Conservation (phyloP, 2,329 filamentous ascomycete genomes). For the Trichoderma harzianum region DNA sequence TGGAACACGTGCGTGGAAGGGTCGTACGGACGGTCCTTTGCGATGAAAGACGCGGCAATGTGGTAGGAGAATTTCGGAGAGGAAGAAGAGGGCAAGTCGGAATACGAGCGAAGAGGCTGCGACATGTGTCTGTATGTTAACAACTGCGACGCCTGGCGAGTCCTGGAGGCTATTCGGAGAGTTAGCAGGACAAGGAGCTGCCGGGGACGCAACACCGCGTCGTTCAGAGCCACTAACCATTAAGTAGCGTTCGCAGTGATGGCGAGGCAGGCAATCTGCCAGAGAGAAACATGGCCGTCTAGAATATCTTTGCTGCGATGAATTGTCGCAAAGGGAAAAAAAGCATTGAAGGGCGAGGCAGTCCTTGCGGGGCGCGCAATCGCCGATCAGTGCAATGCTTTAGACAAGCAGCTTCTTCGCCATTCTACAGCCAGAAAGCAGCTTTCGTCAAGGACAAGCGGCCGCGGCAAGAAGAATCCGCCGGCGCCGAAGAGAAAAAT, state of each 20-base stretch:
- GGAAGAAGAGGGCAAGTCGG: slow-evolving; percentile 26
- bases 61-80: slow-evolving; percentile 58
- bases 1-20: slow-evolving; percentile 67
- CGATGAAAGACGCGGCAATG: slow-evolving; percentile 71
- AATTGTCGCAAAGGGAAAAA: slow-evolving; percentile 7
- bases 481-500: neutral
- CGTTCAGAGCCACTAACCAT: slow-evolving; percentile 10
- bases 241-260: slow-evolving; percentile 21
- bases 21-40: slow-evolving; percentile 66
- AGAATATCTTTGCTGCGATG: neutral
- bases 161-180: neutral
- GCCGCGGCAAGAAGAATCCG: neutral
- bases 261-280: slow-evolving; percentile 23
- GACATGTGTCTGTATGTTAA: neutral
- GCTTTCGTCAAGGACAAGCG: neutral
- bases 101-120: slow-evolving; percentile 12
- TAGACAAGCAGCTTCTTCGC: neutral
- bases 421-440: neutral
- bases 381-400: slow-evolving; percentile 9
- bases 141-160: slow-evolving; percentile 18
- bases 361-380: slow-evolving; percentile 11
- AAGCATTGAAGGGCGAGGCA: slow-evolving; percentile 1
- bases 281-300: slow-evolving; percentile 22
- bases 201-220: neutral
- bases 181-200: neutral